phyloP scores from a whole-genome alignment of 78 protist species.

The Dictyostelium capitatum region DNA sequence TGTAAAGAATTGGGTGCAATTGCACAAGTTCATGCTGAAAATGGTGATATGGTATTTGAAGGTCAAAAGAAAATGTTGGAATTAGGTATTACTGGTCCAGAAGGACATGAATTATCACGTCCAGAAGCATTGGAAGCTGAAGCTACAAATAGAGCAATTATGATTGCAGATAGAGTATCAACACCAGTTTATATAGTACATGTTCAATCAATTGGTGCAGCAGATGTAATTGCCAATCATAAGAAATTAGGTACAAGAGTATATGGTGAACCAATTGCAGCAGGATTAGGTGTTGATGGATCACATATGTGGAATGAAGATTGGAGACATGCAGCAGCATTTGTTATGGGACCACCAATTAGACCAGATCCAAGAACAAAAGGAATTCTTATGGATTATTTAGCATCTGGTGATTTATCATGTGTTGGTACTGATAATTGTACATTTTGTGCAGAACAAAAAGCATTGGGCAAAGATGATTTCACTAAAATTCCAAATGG shows the following conservation, averaged over 20 bases:
- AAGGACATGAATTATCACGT: conserved; percentile 89
- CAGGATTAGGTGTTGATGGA: conserved; percentile 92
- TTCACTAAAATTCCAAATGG: conserved; percentile 91
- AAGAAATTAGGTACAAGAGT: conserved; percentile 74
- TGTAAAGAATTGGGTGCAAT: conserved; percentile 92
- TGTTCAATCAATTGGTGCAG: conserved; percentile 86
- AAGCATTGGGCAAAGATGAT: conserved; percentile 91
- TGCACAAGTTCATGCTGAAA: conserved; percentile 94
- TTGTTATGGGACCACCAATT: conserved; percentile 96
- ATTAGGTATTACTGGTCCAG: conserved; percentile 93
- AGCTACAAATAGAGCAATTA: conserved; percentile 89
- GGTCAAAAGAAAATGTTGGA: conserved; percentile 82
- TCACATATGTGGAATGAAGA: conserved; percentile 86
- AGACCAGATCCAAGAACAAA: conserved; percentile 92
- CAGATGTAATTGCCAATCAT: conserved; percentile 79
- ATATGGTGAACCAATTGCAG: conserved; percentile 93
- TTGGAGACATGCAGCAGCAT: conserved; percentile 92
- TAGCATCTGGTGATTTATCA: conserved; percentile 87
- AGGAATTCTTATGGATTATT: conserved; percentile 77
- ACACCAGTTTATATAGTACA: conserved; percentile 81
- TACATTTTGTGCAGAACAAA: conserved; percentile 91
- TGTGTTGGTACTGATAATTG: conserved; percentile 94
- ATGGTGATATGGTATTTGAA: conserved; percentile 90
- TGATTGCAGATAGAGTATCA: conserved; percentile 87
- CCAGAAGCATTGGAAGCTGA: conserved; percentile 93